Percentiles rank a stretch among this genome's conserved stretches.
These are phyloP conservation scores for Geosmithia morbida DNA, from an alignment of 2,329 filamentous ascomycete species.

Conservation along the genomic window DNA sequence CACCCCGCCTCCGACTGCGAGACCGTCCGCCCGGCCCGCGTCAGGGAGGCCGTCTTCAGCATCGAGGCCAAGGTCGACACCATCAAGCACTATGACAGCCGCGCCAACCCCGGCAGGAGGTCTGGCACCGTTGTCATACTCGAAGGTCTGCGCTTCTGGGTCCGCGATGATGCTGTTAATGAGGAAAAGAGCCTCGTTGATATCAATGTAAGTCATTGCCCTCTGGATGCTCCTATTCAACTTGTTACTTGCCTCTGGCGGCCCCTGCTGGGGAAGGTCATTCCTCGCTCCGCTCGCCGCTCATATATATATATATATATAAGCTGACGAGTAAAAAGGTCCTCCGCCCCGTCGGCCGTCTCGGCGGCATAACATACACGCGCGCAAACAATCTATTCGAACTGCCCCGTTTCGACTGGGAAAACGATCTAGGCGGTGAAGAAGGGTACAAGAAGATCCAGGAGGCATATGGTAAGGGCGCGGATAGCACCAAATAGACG, in stretches of 20 bases:
- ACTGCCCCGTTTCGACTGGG: constrained; percentile 47
- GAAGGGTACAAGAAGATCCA: constrained; percentile 44
- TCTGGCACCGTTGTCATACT: constrained; percentile 62
- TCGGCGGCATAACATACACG: constrained; percentile 80
- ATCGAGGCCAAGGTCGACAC: constrained; percentile 70
- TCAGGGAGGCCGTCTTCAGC: constrained; percentile 69
- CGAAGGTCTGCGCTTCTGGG: constrained; percentile 82
- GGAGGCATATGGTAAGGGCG: too few species aligned
- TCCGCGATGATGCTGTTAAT: constrained; percentile 74
- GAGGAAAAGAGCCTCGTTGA: constrained; percentile 62
- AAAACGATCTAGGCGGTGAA: constrained; percentile 32
- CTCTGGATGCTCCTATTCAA: neutral
- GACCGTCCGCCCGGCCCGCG: constrained; percentile 55
- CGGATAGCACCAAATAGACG: too few species aligned
- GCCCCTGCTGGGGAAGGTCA: neutral
- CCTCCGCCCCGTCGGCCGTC: constrained; percentile 58
- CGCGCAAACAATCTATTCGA: constrained; percentile 57
- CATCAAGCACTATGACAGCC: constrained; percentile 64
- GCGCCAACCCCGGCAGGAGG: constrained; percentile 55
- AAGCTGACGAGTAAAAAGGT: constrained; percentile 25
- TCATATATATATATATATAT: neutral
- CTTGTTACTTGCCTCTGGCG: neutral
- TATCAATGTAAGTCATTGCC: constrained; percentile 37
- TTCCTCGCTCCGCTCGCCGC: neutral
- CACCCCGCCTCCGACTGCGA: constrained; percentile 50